Evolutionary conservation across 2,329 filamentous ascomycete genomes (phyloP).

Genomic region (Endothia cerciana): DNA sequence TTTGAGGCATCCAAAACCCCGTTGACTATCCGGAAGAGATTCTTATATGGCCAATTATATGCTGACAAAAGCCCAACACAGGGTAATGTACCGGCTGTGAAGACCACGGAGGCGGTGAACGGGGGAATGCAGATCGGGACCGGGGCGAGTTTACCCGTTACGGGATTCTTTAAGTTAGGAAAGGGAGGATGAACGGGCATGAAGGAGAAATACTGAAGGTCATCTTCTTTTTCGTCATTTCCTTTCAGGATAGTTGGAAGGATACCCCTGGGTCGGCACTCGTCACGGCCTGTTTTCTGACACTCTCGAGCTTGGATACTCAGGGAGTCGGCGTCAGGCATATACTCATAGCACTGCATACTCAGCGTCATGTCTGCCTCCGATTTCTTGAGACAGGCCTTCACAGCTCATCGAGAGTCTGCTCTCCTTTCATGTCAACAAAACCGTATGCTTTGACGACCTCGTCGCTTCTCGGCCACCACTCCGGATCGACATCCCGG

Average conservation of each 20-base stretch:
- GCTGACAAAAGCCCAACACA: background rate
- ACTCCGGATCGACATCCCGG: slow-evolving; percentile 7
- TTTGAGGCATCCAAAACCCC: too few species aligned
- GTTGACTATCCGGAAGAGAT: too few species aligned
- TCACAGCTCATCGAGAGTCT: slow-evolving; percentile 11
- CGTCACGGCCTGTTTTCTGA: background rate
- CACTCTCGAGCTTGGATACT: slow-evolving; percentile 11
- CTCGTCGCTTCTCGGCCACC: slow-evolving; percentile 20
- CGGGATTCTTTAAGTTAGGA: background rate
- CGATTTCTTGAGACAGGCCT: too few species aligned
- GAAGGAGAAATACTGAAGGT: background rate
- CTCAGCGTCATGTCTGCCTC: background rate
- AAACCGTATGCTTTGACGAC: slow-evolving; percentile 18
- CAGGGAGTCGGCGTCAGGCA: background rate
- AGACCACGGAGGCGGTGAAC: slow-evolving; percentile 10
- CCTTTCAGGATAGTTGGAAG: background rate
- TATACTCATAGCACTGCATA: background rate
- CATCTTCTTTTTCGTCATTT: background rate
- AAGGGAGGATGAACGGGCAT: background rate
- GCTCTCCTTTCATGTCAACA: slow-evolving; percentile 1
- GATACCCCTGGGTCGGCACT: background rate
- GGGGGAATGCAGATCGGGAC: slow-evolving; percentile 18
- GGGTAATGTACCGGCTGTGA: slow-evolving; percentile 22
- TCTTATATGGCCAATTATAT: background rate
- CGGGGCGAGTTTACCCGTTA: slow-evolving; percentile 10